phyloP scores from a whole-genome alignment of 1,139 yeast species.

The Protomyces inundatus region DNA sequence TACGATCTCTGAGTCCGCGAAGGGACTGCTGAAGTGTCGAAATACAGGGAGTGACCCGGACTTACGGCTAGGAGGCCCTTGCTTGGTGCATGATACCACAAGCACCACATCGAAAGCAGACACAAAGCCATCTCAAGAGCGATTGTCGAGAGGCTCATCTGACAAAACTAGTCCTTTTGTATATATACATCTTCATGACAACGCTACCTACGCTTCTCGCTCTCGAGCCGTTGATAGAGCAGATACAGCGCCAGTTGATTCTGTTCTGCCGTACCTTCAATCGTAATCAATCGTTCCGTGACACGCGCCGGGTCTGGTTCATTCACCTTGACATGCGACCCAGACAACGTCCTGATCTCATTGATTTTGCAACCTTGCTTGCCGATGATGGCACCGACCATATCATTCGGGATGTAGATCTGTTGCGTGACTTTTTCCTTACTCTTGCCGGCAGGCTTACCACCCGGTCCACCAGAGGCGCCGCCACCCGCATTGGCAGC shows the following conservation, averaged over 20 bases:
- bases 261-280: constrained; percentile 63
- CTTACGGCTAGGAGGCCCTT: background rate
- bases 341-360: constrained; percentile 70
- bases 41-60: too few relatives aligned
- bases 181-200: background rate
- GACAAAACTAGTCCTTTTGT: background rate
- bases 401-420: constrained; percentile 66
- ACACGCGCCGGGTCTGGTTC: constrained; percentile 40
- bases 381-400: constrained; percentile 81
- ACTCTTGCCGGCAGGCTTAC: background rate
- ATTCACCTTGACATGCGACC: constrained; percentile 68
- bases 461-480: background rate
- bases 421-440: constrained; percentile 50
- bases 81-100: background rate
- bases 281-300: constrained; percentile 57
- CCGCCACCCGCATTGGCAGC: constrained; percentile 7
- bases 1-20: too few relatives aligned
- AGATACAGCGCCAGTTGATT: constrained; percentile 72
- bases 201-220: constrained; percentile 14
- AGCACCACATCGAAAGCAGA: too few relatives aligned
- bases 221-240: constrained; percentile 45
- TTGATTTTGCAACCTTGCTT: constrained; percentile 79
- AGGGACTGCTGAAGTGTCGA: too few relatives aligned
- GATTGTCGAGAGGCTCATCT: too few relatives aligned
- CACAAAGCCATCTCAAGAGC: too few relatives aligned